Evolutionary conservation across 495 filamentous ascomycete genomes (phyloP).

Genomic region (Pseudevernia furfuracea): DNA sequence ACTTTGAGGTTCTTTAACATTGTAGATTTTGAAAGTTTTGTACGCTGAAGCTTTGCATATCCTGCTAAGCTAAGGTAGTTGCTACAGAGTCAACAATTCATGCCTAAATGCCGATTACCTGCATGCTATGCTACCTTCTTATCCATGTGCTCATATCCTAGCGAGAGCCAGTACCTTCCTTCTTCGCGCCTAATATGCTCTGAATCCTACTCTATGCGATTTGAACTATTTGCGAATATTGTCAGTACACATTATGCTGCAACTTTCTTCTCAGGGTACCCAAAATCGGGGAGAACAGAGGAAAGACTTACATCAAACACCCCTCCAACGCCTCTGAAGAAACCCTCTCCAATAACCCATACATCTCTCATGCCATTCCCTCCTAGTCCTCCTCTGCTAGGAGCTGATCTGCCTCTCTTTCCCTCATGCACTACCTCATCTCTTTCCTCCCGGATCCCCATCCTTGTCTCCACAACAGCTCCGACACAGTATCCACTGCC

Average conservation of each 20-base stretch:
- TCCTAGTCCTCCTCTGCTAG: constrained; percentile 20
- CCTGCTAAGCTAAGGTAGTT: not conserved
- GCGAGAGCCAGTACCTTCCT: not conserved
- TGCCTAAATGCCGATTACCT: constrained; percentile 3
- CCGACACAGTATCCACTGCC: constrained; percentile 35
- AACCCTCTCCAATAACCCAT: constrained; percentile 32
- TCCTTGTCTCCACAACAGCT: constrained; percentile 31
- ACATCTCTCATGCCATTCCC: constrained; percentile 33
- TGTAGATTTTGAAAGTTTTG: not conserved
- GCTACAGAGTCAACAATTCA: not conserved
- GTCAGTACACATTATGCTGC: not conserved
- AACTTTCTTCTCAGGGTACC: not conserved
- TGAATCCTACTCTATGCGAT: constrained; percentile 26
- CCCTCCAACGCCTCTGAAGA: constrained; percentile 30
- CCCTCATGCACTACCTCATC: constrained; percentile 23
- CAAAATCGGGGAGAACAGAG: not conserved
- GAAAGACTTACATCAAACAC: constrained; percentile 30
- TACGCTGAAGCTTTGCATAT: not conserved
- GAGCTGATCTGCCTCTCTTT: constrained; percentile 12
- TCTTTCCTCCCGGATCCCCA: constrained; percentile 28
- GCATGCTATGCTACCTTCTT: not conserved
- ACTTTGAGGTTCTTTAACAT: no score
- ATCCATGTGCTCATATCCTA: constrained; percentile 5
- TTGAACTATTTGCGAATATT: constrained; percentile 13
- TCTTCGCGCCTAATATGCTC: constrained; percentile 20